phyloP scores from a whole-genome alignment of 495 filamentous ascomycete genomes.

The Glarea lozoyensis region DNA sequence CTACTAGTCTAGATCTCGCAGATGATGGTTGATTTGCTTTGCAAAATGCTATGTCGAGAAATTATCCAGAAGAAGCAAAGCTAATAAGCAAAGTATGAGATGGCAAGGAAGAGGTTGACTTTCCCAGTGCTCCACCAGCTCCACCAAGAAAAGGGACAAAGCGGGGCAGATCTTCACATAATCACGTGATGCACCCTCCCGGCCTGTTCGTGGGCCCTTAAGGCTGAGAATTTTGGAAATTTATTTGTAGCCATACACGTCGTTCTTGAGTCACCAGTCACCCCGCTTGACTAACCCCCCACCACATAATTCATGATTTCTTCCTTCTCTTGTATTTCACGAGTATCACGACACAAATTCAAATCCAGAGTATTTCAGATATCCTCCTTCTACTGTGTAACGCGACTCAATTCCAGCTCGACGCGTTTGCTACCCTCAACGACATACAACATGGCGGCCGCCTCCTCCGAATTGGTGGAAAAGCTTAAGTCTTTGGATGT shows the following conservation, averaged over 20 bases:
- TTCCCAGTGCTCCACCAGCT: no score
- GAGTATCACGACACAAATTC: conserved; percentile 7
- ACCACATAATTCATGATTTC: conserved; percentile 17
- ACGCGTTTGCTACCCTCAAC: not conserved
- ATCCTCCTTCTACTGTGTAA: no score
- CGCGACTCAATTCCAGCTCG: not conserved
- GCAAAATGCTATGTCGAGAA: no score
- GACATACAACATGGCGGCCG: conserved; percentile 9
- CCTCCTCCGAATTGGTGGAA: conserved; percentile 10
- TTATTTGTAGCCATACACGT: not conserved
- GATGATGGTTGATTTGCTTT: no score
- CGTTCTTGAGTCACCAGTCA: not conserved
- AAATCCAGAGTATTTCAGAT: not conserved
- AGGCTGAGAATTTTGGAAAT: not conserved
- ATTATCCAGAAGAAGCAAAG: no score
- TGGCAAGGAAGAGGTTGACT: no score
- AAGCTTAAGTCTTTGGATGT: conserved; percentile 27
- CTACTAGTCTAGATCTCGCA: no score
- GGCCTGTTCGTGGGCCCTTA: not conserved
- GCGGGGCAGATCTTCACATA: no score
- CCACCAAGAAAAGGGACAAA: no score
- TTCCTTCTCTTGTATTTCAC: conserved; percentile 5
- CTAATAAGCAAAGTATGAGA: no score
- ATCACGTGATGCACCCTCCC: no score
- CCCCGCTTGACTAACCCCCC: not conserved